Evolutionary conservation across 2,329 filamentous ascomycete species (phyloP).

Genomic region (Niveomyces coronatus): DNA sequence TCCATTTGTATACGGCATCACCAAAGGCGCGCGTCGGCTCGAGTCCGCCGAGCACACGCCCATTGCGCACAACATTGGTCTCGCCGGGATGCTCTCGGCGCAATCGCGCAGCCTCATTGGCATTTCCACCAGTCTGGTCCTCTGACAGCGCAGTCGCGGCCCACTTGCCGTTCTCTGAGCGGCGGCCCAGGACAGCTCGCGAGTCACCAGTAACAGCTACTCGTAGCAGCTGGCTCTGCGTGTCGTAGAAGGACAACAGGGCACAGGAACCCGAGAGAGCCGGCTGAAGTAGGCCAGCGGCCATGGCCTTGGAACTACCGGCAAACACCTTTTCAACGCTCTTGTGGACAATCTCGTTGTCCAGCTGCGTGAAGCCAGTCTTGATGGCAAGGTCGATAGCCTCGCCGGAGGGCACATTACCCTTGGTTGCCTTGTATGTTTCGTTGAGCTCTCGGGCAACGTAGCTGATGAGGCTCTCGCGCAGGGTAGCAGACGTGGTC

Average conservation of each 20-base stretch:
- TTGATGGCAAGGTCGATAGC: conserved; percentile 89
- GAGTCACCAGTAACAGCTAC: conserved; percentile 95
- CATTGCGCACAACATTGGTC: conserved; percentile 76
- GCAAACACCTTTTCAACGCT: conserved; percentile 88
- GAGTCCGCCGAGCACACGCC: conserved; percentile 80
- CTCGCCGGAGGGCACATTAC: conserved; percentile 60
- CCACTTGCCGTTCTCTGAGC: conserved; percentile 76
- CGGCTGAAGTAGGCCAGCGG: conserved; percentile 83
- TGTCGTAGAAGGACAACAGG: conserved; percentile 92
- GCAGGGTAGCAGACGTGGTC: conserved; percentile 94
- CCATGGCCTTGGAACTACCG: conserved; percentile 78
- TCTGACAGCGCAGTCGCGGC: conserved; percentile 79
- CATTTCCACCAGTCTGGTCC: conserved; percentile 87
- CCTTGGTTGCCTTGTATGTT: conserved; percentile 67
- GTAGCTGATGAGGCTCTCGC: conserved; percentile 83
- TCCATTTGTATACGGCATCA: conserved; percentile 97
- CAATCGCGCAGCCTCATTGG: conserved; percentile 72
- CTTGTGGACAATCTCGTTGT: conserved; percentile 89
- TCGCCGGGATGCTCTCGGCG: conserved; percentile 83
- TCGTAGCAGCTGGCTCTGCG: conserved; percentile 72
- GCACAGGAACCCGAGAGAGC: conserved; percentile 96
- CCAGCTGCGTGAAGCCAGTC: conserved; percentile 75
- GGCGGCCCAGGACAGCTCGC: conserved; percentile 81
- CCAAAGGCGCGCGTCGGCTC: conserved; percentile 93
- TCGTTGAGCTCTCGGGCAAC: conserved; percentile 87